Percentiles rank a stretch among this genome's conserved stretches.
Evolutionary conservation across 306 rosid genomes (phyloP).

Genomic region (Abrus precatorius): DNA sequence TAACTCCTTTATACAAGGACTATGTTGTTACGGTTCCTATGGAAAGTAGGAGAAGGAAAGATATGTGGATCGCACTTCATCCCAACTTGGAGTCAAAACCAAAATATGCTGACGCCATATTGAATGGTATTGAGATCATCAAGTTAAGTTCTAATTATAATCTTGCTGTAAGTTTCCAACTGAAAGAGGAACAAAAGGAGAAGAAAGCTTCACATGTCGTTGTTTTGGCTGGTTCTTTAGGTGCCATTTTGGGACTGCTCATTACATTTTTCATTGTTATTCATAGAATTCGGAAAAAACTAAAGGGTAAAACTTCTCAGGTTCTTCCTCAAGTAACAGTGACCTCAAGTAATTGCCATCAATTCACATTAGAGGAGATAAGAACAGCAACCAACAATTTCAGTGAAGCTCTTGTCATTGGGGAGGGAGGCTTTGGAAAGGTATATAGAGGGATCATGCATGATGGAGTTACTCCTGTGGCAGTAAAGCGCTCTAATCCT

Average conservation of each 20-base stretch:
- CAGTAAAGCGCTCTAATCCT: conserved; percentile 57
- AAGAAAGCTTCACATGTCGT: conserved; percentile 1
- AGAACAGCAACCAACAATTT: conserved; percentile 54
- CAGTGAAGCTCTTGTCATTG: conserved; percentile 51
- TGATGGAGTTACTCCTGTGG: conserved; percentile 44
- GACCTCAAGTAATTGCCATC: conserved; percentile 40
- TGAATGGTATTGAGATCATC: conserved; percentile 60
- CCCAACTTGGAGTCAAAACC: conserved; percentile 52
- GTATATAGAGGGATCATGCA: conserved; percentile 57
- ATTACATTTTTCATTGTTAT: conserved; percentile 13
- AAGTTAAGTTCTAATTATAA: conserved; percentile 53
- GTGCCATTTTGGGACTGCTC: conserved; percentile 35
- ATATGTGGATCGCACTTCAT: conserved; percentile 49
- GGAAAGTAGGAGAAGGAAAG: conserved; percentile 37
- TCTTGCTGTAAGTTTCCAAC: conserved; percentile 46
- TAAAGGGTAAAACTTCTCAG: conserved; percentile 13
- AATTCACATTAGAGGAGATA: conserved; percentile 54
- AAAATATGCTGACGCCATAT: conserved; percentile 49
- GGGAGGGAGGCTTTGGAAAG: conserved; percentile 65
- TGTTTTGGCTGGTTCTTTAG: conserved; percentile 31
- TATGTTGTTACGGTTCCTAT: conserved; percentile 47
- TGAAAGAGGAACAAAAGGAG: conserved; percentile 20
- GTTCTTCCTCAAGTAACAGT: conserved; percentile 40
- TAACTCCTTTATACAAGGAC: conserved; percentile 44
- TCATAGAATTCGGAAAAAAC: background rate